These are phyloP conservation scores for Ramalina intermedia DNA, from an alignment of 495 filamentous ascomycete genomes.

Conservation along the genomic window DNA sequence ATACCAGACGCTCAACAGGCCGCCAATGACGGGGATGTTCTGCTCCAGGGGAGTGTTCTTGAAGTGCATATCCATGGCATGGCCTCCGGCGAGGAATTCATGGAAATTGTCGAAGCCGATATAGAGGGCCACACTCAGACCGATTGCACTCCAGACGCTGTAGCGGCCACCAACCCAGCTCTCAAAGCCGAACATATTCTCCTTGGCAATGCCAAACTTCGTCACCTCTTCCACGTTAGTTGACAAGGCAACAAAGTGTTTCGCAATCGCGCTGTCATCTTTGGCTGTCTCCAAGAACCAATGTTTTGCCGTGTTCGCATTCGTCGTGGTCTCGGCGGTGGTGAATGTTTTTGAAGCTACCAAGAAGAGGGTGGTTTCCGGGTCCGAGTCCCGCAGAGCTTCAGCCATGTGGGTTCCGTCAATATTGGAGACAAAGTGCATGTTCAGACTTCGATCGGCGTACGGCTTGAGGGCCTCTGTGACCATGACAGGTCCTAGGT, in stretches of 20 bases:
- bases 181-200: conserved; percentile 98
- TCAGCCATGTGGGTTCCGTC: conserved; percentile 96
- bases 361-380: conserved; percentile 94
- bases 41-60: conserved; percentile 73
- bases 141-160: conserved; percentile 97
- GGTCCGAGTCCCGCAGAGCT: conserved; percentile 74
- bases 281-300: conserved; percentile 90
- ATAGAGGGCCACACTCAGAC: conserved; percentile 83
- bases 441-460: conserved; percentile 62
- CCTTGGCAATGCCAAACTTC: conserved; percentile 93
- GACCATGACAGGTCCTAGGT: conserved; percentile 98
- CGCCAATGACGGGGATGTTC: conserved; percentile 88
- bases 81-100: conserved; percentile 85
- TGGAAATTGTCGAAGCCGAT: conserved; percentile 96
- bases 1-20: conserved; percentile 94
- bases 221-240: conserved; percentile 91
- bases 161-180: conserved; percentile 98
- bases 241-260: conserved; percentile 97
- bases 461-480: conserved; percentile 94
- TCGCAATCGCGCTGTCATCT: conserved; percentile 64
- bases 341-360: conserved; percentile 99
- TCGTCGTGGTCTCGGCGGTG: conserved; percentile 90
- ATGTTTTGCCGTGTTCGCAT: conserved; percentile 87
- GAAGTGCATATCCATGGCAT: conserved; percentile 99
- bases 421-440: conserved; percentile 99